Percentiles rank a stretch among this genome's conserved stretches.
phyloP scores from a whole-genome alignment of 2,329 filamentous ascomycete genomes.

The Geosmithia putterillii region DNA sequence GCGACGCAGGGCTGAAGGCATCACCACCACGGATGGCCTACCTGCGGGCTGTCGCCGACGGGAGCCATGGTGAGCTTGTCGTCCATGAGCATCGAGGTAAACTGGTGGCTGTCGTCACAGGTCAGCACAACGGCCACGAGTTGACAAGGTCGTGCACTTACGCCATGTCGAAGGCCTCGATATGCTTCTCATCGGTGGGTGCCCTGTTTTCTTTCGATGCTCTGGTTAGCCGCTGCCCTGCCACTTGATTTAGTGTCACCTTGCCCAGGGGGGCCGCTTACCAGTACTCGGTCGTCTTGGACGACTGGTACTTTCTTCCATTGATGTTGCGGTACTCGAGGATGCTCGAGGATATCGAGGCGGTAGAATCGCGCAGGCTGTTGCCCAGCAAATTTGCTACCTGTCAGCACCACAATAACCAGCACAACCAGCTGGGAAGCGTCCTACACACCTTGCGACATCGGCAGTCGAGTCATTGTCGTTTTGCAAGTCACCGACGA shows the following conservation, averaged over 20 bases:
- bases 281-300: conserved; percentile 9
- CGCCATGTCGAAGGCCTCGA: conserved; percentile 11
- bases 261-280: neutral
- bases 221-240: too few species aligned
- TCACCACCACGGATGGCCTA: too few species aligned
- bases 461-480: neutral
- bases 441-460: neutral
- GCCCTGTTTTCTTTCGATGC: too few species aligned
- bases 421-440: too few species aligned
- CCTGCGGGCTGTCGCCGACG: conserved; percentile 7
- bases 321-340: conserved; percentile 14
- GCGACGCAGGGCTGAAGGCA: too few species aligned
- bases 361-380: conserved; percentile 6
- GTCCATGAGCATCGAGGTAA: conserved; percentile 9
- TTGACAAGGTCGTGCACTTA: conserved; percentile 1
- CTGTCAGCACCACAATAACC: too few species aligned
- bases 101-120: conserved; percentile 8
- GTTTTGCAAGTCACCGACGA: neutral
- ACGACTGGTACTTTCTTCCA: conserved; percentile 16
- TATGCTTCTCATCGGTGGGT: conserved; percentile 13
- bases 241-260: too few species aligned
- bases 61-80: conserved; percentile 12
- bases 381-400: neutral
- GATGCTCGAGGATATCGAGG: conserved; percentile 14
- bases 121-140: neutral